Base-by-base conservation (phyloP, 352 stramenopile species). In the Phytophthora palmivora region DNA sequence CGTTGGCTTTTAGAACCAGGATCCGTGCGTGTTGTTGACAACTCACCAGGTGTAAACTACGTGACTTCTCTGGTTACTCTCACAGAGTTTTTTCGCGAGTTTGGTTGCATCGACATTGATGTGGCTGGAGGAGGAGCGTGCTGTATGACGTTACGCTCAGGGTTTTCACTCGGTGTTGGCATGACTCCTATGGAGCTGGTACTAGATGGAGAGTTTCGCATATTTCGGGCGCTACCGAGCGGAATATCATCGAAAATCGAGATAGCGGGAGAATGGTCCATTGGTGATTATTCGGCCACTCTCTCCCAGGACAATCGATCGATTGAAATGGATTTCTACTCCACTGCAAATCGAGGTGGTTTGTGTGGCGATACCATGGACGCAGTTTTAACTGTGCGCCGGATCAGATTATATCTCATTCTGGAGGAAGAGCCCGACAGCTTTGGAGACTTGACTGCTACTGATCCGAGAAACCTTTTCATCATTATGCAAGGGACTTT, bases 191-290 rank as follows among this genome's bases (percentile, higher is more conserved):
- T 70, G 65, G 14, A 66, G 16, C 21, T 78, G 14, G 34, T 66
- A 16, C 47, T 78, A 6, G 70, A 78, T 39, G 64, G 60, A 1
- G 22, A 41, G 0, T 15, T 52, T 2, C 70, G 54, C 4, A 60
- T 67, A 9, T 72, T 56, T 36, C 49, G n/a, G 15, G 54, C 66
- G 30, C 32, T 75, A 11, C 65, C 69, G 1, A 74, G 47, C 12
- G 69, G 65, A 5, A 28, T 58, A 0, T 52, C 64, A 3, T 58
- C 64, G 16, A 57, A 28, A 30, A 28, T 63, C 4, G 18, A 37
- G 14, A 16, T 28, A 22, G 19, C 36, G 5, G 50, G 50, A 38
- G 33, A 42, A 14, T 67, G 58, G 50, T 45, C 34, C 0, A 10
- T 67, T 8, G 41, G 50, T 34, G 42, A 67, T 36, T 67, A 67